Evolutionary conservation across 2,329 filamentous ascomycete species (phyloP).

Genomic region (Alternaria ethzedia): DNA sequence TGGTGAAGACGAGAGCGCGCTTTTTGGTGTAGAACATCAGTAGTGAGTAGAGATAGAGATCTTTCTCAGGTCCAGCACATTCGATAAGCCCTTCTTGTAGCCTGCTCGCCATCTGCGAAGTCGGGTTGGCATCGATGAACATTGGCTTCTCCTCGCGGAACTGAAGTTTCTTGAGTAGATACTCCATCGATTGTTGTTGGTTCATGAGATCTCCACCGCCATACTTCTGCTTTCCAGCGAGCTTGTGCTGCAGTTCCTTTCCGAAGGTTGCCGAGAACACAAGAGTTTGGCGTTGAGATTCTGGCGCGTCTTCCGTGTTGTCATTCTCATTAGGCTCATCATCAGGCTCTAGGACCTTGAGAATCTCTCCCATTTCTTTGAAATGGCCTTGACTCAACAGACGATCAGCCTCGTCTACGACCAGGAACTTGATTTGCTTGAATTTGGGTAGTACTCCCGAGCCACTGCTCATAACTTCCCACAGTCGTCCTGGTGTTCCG

Average conservation of each 20-base stretch:
- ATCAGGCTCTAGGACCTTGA: conserved; percentile 76
- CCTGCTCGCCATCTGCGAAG: conserved; percentile 83
- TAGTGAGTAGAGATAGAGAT: conserved; percentile 90
- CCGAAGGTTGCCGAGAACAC: conserved; percentile 98
- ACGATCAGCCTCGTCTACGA: conserved; percentile 93
- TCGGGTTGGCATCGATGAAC: conserved; percentile 90
- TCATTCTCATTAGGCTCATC: conserved; percentile 57
- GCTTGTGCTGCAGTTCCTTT: conserved; percentile 86
- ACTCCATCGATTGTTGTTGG: conserved; percentile 86
- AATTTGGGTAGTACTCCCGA: conserved; percentile 73
- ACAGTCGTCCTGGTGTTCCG: conserved; percentile 87
- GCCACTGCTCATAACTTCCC: conserved; percentile 87
- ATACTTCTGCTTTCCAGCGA: conserved; percentile 70
- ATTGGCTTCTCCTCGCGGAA: conserved; percentile 85
- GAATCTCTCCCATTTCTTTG: conserved; percentile 89
- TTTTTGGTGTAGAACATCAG: conserved; percentile 81
- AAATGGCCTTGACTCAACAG: conserved; percentile 92
- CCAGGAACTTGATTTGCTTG: conserved; percentile 77
- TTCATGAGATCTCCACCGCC: conserved; percentile 65
- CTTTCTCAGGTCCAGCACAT: conserved; percentile 93
- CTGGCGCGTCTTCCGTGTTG: conserved; percentile 9
- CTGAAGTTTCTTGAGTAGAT: conserved; percentile 86
- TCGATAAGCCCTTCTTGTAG: conserved; percentile 91
- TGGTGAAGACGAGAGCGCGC: conserved; percentile 89
- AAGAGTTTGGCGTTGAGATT: conserved; percentile 75